phyloP scores from a whole-genome alignment of 2,329 filamentous ascomycete genomes.

The Fusarium graminum region DNA sequence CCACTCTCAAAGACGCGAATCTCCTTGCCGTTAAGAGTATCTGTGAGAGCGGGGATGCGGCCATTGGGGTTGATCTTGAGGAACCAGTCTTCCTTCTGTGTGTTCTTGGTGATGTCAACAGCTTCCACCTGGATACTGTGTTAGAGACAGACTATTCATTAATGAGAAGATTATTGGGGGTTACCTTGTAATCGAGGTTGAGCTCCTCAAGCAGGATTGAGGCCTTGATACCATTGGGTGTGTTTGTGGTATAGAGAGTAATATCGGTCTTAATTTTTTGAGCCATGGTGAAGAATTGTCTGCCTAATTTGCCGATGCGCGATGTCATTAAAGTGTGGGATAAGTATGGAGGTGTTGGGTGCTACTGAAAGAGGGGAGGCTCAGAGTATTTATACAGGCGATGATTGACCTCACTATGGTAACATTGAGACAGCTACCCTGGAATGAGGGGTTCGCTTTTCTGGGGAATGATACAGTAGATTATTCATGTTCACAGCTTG shows the following conservation, averaged over 20 bases:
- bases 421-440: slow-evolving; percentile 4
- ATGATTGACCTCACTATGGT: slow-evolving; percentile 2
- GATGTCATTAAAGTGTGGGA: slow-evolving; percentile 42
- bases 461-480: slow-evolving; percentile 15
- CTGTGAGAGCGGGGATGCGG: slow-evolving; percentile 88
- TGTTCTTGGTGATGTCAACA: slow-evolving; percentile 79
- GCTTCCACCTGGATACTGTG: slow-evolving; percentile 60
- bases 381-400: slow-evolving; percentile 23
- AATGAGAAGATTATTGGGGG: neutral
- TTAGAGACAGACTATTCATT: neutral
- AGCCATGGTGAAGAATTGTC: slow-evolving; percentile 50
- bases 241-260: slow-evolving; percentile 83
- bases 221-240: slow-evolving; percentile 91
- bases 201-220: slow-evolving; percentile 90
- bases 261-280: slow-evolving; percentile 68
- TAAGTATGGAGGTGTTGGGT: neutral
- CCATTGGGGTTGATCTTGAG: slow-evolving; percentile 93
- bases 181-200: slow-evolving; percentile 81
- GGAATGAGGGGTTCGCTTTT: slow-evolving; percentile 19
- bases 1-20: slow-evolving; percentile 88
- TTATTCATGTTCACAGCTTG: slow-evolving; percentile 34
- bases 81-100: slow-evolving; percentile 90
- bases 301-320: slow-evolving; percentile 45
- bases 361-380: neutral
- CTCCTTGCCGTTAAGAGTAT: slow-evolving; percentile 80